Percentiles rank a stretch among this genome's conserved stretches.
Conservation (phyloP, 2,329 filamentous ascomycete genomes). For the Xylariaceae sp. region DNA sequence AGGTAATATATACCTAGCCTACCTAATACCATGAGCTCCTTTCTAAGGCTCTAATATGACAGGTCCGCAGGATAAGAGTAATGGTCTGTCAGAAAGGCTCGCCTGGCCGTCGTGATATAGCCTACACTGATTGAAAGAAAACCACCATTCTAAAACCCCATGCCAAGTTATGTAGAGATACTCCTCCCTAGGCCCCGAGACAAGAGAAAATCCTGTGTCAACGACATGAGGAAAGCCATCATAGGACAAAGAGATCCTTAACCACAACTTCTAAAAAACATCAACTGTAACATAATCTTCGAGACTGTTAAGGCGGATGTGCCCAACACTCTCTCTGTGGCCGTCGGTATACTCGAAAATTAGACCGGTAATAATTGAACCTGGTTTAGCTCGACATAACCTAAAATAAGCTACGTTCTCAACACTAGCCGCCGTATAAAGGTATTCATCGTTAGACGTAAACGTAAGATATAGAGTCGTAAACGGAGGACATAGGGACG, state of each 20-base stretch:
- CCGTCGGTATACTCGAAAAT: conserved; percentile 2
- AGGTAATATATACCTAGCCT: too few relatives aligned
- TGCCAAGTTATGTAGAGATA: conserved; percentile 6
- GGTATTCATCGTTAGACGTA: neutral
- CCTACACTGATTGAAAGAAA: neutral
- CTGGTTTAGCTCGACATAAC: neutral
- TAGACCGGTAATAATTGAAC: neutral
- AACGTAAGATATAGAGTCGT: neutral
- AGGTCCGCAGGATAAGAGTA: too few relatives aligned
- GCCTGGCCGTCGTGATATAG: conserved; percentile 3
- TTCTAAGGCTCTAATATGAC: too few relatives aligned
- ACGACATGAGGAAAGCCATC: neutral
- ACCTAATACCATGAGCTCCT: too few relatives aligned
- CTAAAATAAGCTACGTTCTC: neutral
- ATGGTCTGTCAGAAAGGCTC: too few relatives aligned
- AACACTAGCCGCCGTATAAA: conserved; percentile 4
- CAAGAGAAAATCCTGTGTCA: neutral
- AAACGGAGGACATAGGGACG: too few relatives aligned
- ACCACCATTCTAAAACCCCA: conserved; percentile 4
- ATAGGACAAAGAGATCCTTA: neutral
- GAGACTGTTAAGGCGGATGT: conserved; percentile 3
- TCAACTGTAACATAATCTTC: neutral
- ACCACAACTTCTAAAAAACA: conserved; percentile 4
- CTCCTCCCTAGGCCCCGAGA: neutral
- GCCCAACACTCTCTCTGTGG: conserved; percentile 1